Conservation (phyloP, 495 filamentous ascomycete species). For the Penicillium dipodomyicola region DNA sequence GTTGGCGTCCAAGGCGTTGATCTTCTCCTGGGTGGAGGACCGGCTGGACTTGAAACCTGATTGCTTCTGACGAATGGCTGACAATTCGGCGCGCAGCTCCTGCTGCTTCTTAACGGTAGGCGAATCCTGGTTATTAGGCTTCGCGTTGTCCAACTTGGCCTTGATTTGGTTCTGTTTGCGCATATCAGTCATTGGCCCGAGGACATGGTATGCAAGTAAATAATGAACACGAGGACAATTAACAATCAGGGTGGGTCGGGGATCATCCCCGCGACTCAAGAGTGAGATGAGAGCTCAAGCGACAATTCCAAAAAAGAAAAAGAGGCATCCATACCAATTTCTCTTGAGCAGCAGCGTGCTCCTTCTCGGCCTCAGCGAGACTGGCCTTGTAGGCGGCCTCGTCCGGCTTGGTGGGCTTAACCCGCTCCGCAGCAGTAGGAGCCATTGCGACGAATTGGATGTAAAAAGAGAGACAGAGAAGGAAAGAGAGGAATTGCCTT, state of each 20-base stretch:
- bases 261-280: slow-evolving; percentile 9
- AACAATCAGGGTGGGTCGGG: slow-evolving; percentile 5
- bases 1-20: slow-evolving; percentile 79
- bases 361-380: slow-evolving; percentile 77
- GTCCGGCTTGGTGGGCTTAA: slow-evolving; percentile 55
- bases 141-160: slow-evolving; percentile 75
- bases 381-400: slow-evolving; percentile 58
- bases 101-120: slow-evolving; percentile 72
- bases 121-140: slow-evolving; percentile 71
- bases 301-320: slow-evolving; percentile 4
- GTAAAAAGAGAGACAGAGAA: slow-evolving; percentile 13
- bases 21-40: slow-evolving; percentile 72
- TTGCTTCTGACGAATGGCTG: slow-evolving; percentile 75
- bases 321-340: slow-evolving; percentile 65
- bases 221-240: slow-evolving; percentile 5
- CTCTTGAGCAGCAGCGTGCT: slow-evolving; percentile 67
- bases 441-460: slow-evolving; percentile 35
- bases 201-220: slow-evolving; percentile 2
- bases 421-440: slow-evolving; percentile 46
- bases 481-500: slow-evolving; percentile 11
- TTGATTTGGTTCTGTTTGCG: slow-evolving; percentile 70
- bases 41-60: slow-evolving; percentile 77
- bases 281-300: background rate
- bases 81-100: slow-evolving; percentile 72
- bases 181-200: slow-evolving; percentile 12